Evolutionary conservation across 352 stramenopile genomes (phyloP), one percentile per base, ranked within the genome.

Genomic region (Phytophthora constricta): DNA sequence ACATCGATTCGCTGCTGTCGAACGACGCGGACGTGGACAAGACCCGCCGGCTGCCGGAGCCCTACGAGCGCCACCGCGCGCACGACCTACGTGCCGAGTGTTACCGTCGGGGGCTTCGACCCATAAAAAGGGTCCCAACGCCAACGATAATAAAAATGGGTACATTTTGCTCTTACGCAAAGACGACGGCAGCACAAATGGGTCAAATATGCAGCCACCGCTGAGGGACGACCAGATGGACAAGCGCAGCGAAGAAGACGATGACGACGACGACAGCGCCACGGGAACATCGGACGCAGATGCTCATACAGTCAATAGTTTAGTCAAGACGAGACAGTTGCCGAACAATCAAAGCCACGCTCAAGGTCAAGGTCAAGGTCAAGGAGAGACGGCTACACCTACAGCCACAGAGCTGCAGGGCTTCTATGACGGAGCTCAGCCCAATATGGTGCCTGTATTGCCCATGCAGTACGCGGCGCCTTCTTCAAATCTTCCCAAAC

Each of bases 61-160:
- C 85, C 16, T 93, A 93, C 63, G 85, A 93, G 62, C 83, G 80
- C 33, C 82, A 90, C 56, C 85, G 85, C 46, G 85, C 85, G 13
- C 85, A 92, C 68, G 83, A 89, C 43, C 54, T 93, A 50, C 85
- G 85, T 43, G 85, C 85, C 47, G 85, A 93, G 76, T 93, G 85
- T 71, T 93, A 93, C 67, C 83, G 81, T 11, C 82, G 85, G 25
- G 80, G 85, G 25, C 77, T 93, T 53, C 85, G 85, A 0, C 85
- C 85, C 25, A 88, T 91, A 93, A 93, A 73, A 93, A 92, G 78
- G 85, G 85, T 1, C 85, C 85, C 3, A 79, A 90, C 46, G 83
- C 85, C n/a, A 93, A 93, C 65, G 85, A 93, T 77, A 93, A 93
- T 70, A 93, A 93, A 78, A 80, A 74, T 70, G 85, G 85, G 16